Base-by-base conservation (phyloP, 805 yeast species). In the Yarrowia divulgata region DNA sequence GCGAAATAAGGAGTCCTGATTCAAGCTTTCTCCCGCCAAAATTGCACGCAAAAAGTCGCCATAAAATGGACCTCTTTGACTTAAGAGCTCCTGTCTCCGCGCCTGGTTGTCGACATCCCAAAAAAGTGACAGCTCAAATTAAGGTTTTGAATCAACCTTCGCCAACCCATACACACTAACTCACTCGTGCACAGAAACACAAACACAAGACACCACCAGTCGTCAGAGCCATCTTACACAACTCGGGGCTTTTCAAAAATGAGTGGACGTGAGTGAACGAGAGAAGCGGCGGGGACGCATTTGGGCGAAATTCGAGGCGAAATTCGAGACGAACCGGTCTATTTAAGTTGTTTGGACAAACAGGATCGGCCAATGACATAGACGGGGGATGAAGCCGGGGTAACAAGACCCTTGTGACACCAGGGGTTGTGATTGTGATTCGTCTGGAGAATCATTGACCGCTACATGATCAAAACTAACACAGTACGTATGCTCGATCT, bases 401-500 rank as follows among this genome's bases (percentile, higher is more conserved):
- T 23, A 23, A 23, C 29, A 23, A 4, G 29, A 23, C 4, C 3
- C 4, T 23, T 23, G 29, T 23, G 29, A 23, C 29, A 2, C 29
- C 4, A 23, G 29, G 29, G 29, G 29, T 23, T 23, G 29, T 23
- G n/a, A n/a, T n/a, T n/a, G n/a, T n/a, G n/a, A n/a, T n/a, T n/a
- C n/a, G n/a, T n/a, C n/a, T n/a, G n/a, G n/a, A n/a, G n/a, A n/a
- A n/a, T n/a, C n/a, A 23, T 23, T 23, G 29, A 23, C 29, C 29
- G 29, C 29, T 23, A 23, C 29, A 23, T 23, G 16, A 8, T 18
- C 29, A 5, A 1, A 9, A 32, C 54, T 46, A 58, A 23, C 62
- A 39, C 42, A 74, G 75, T 79, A 71, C 79, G 81, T 46, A 73
- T 91, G 72, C 84, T 93, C 78, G 97, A 93, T 79, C 85, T 92